These are phyloP conservation scores for Geotrichum citri-aurantii DNA, from an alignment of 1,139 yeast species.

Conservation along the genomic window DNA sequence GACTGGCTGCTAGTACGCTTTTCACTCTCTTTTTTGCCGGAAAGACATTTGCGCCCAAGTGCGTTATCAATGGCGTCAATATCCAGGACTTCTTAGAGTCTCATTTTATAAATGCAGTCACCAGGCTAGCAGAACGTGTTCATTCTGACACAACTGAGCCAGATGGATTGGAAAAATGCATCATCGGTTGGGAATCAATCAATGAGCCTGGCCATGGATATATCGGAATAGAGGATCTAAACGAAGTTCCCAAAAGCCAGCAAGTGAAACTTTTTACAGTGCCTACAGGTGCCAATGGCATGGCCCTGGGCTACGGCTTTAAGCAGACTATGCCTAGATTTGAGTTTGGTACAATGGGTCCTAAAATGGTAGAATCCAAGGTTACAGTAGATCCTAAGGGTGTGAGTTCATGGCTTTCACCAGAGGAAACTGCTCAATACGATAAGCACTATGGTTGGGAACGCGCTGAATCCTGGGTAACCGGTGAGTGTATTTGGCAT, in stretches of 20 bases:
- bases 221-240: constrained; percentile 29
- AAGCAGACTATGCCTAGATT: constrained; percentile 61
- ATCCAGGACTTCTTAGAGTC: constrained; percentile 73
- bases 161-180: constrained; percentile 43
- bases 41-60: constrained; percentile 58
- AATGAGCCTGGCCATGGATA: constrained; percentile 68
- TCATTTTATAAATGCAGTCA: constrained; percentile 54
- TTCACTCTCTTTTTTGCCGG: constrained; percentile 83
- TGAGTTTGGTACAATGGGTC: constrained; percentile 64
- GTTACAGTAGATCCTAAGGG: constrained; percentile 65
- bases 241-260: constrained; percentile 27
- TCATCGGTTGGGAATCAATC: constrained; percentile 77
- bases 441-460: constrained; percentile 68
- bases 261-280: constrained; percentile 31
- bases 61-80: constrained; percentile 61
- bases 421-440: constrained; percentile 27
- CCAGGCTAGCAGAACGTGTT: constrained; percentile 50
- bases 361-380: constrained; percentile 41
- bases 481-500: constrained; percentile 76
- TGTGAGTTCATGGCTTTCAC: constrained; percentile 58
- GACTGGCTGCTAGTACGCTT: constrained; percentile 74
- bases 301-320: constrained; percentile 62
- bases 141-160: constrained; percentile 48
- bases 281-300: constrained; percentile 33
- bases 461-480: constrained; percentile 56